Evolutionary conservation across 164 flowering plant species (phyloP), one percentile per base, ranked within the genome.

Genomic region (Stephania japonica): DNA sequence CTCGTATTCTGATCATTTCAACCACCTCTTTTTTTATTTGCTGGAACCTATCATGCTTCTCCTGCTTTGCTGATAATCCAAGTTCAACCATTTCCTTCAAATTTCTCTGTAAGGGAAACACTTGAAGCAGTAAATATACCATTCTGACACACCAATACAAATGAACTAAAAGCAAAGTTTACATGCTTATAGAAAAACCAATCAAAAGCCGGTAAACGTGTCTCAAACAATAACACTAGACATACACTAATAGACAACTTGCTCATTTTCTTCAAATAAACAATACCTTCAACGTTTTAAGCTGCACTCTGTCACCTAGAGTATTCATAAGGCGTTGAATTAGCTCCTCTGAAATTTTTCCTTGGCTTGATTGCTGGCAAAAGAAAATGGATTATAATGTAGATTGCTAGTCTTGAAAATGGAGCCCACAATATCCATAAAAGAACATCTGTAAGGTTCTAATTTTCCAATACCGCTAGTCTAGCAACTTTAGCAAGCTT

Each of bases 401-500:
- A 56, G n/a, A 56, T 56, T 32, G n/a, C 1, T 56, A 56, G n/a
- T 19, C 63, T 56, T 6, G 21, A 56, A 56, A 56, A 18, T 56
- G 63, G 63, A 18, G 5, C n/a, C 23, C 7, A 56, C 63, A 16
- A n/a, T 18, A 18, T 56, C n/a, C 63, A 56, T 6, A 56, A 56
- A 56, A 21, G 23, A 56, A 16, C 53, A 56, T 56, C 16, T 6
- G n/a, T 21, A 56, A 23, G 21, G 23, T 56, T 18, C 18, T 56
- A 38, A 32, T 12, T 47, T 59, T 71, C 65, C 25, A 68, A 65
- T 94, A 96, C 99, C 95, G 97, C 95, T 73, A 93, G 67, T 85
- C 94, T 89, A 75, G 99, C 98, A 86, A 96, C 97, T 93, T 92
- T 96, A 71, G 91, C 97, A 84, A 96, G 95, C 85, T 89, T 96